Percentiles rank a stretch among this genome's conserved stretches.
Evolutionary conservation across 306 rosid species (phyloP).

Genomic region (Trifolium fragiferum): DNA sequence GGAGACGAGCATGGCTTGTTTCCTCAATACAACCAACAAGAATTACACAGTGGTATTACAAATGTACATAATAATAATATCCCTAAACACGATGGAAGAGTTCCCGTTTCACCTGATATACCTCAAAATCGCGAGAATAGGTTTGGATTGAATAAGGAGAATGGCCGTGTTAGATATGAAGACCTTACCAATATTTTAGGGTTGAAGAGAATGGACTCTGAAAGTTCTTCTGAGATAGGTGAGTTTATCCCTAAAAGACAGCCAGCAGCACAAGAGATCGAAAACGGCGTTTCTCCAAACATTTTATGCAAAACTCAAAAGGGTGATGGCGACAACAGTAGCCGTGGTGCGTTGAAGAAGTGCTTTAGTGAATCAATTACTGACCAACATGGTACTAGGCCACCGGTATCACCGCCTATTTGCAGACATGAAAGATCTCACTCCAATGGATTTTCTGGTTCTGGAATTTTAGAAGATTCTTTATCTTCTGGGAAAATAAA

Average conservation of each 20-base stretch:
- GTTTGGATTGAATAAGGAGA: constrained; percentile 47
- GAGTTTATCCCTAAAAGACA: constrained; percentile 48
- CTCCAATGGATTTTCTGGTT: constrained; percentile 50
- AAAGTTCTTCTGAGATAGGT: constrained; percentile 56
- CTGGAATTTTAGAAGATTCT: constrained; percentile 51
- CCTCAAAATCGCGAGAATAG: constrained; percentile 42
- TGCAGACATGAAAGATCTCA: constrained; percentile 52
- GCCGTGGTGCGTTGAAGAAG: constrained; percentile 49
- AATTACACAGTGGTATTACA: constrained; percentile 37
- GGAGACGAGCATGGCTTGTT: constrained; percentile 49
- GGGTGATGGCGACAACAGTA: constrained; percentile 48
- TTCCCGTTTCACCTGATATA: constrained; percentile 43
- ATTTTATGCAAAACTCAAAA: constrained; percentile 41
- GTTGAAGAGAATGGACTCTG: constrained; percentile 66
- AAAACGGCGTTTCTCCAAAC: constrained; percentile 47
- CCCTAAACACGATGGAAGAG: constrained; percentile 49
- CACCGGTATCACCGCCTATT: constrained; percentile 36
- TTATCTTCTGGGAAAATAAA: constrained; percentile 59
- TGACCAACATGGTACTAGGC: constrained; percentile 42
- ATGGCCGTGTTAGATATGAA: constrained; percentile 53
- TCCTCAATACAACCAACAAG: constrained; percentile 47
- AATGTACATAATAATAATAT: constrained; percentile 43
- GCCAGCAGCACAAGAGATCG: constrained; percentile 49
- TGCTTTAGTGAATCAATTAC: constrained; percentile 48
- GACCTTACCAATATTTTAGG: constrained; percentile 62